These are phyloP conservation scores for Opeltia flavorubescens DNA, from an alignment of 495 filamentous ascomycete species.

Conservation along the genomic window DNA sequence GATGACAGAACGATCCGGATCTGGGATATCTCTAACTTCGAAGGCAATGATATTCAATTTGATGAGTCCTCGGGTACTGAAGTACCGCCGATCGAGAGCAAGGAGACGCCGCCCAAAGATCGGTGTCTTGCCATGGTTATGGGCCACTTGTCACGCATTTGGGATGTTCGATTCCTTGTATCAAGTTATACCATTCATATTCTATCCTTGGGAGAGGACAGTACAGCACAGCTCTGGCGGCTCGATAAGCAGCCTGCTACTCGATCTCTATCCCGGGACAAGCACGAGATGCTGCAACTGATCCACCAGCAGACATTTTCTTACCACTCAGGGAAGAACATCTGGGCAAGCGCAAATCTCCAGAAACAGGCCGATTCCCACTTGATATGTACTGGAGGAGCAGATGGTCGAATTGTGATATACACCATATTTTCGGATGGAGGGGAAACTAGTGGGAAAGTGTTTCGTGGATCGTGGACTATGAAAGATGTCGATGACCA, in stretches of 20 bases:
- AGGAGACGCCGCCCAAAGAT: constrained; percentile 27
- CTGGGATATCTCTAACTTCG: constrained; percentile 57
- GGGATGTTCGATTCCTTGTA: constrained; percentile 58
- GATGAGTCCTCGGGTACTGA: constrained; percentile 6
- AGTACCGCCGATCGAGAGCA: constrained; percentile 29
- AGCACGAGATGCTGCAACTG: constrained; percentile 27
- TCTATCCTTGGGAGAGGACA: constrained; percentile 70
- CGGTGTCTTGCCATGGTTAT: constrained; percentile 48
- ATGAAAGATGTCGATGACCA: constrained; percentile 3
- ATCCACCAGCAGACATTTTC: constrained; percentile 35
- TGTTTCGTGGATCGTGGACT: neutral
- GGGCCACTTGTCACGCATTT: constrained; percentile 83
- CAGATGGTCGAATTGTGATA: constrained; percentile 51
- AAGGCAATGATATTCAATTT: neutral
- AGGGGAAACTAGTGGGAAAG: neutral
- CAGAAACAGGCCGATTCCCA: constrained; percentile 14
- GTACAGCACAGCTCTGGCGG: constrained; percentile 55
- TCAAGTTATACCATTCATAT: constrained; percentile 25
- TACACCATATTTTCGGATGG: constrained; percentile 11
- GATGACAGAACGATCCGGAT: constrained; percentile 85
- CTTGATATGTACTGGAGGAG: constrained; percentile 66
- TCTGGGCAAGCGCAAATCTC: constrained; percentile 62
- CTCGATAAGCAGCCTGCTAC: constrained; percentile 25
- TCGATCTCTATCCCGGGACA: constrained; percentile 4
- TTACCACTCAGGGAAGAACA: constrained; percentile 73